Percentiles rank a stretch among this genome's conserved stretches.
phyloP scores from a whole-genome alignment of 768 basidiomycete species.

The Podaxis carcinomalis region DNA sequence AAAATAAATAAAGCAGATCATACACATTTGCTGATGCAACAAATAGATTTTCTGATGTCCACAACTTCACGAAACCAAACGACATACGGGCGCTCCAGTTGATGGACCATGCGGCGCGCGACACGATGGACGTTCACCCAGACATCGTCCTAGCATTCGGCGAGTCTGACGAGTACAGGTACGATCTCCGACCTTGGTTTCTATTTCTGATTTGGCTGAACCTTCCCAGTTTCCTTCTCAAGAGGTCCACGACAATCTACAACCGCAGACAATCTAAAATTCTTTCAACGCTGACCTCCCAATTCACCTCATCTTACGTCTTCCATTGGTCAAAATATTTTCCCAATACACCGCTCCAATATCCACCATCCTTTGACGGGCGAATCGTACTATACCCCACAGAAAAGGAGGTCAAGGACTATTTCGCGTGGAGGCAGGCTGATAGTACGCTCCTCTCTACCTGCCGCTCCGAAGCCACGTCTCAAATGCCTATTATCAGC shows the following conservation, averaged over 20 bases:
- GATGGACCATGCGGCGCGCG: conserved; percentile 87
- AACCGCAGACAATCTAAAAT: conserved; percentile 88
- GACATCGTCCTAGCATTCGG: conserved; percentile 90
- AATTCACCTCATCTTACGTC: conserved; percentile 90
- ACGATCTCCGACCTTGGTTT: conserved; percentile 12
- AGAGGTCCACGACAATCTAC: conserved; percentile 70
- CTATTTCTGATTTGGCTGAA: background rate
- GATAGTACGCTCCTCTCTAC: conserved; percentile 67
- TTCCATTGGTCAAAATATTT: conserved; percentile 83
- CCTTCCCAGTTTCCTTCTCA: conserved; percentile 73
- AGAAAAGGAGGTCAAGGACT: conserved; percentile 73
- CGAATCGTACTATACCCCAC: conserved; percentile 80
- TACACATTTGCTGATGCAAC: background rate
- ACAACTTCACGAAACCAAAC: conserved; percentile 87
- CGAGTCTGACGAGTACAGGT: conserved; percentile 98
- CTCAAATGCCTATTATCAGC: conserved; percentile 41
- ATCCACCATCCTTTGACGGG: conserved; percentile 92
- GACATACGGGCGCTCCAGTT: conserved; percentile 81
- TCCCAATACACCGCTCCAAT: conserved; percentile 62
- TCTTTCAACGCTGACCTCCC: conserved; percentile 72
- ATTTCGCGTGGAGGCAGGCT: conserved; percentile 94
- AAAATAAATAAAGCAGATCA: background rate
- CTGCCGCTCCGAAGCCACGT: background rate
- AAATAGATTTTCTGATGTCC: conserved; percentile 77
- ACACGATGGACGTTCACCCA: conserved; percentile 76